Conservation (phyloP, 768 basidiomycete genomes). For the Suillus brevipes region DNA sequence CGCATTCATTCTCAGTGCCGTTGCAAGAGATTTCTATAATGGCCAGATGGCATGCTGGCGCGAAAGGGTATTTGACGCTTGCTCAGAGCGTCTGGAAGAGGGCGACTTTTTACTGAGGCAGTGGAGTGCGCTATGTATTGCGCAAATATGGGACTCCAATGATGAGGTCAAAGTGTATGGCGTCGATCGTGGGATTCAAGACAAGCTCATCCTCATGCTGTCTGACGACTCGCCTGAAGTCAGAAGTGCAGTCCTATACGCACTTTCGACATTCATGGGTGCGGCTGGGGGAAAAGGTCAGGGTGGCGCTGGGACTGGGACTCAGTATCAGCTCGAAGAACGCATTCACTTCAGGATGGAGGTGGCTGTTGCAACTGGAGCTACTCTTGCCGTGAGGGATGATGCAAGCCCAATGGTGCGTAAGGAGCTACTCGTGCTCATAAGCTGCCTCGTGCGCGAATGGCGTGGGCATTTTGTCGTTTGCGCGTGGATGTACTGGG, state of each 20-base stretch:
- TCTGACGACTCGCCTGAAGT: slow-evolving; percentile 92
- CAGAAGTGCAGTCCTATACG: slow-evolving; percentile 85
- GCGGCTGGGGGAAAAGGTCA: slow-evolving; percentile 77
- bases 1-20: slow-evolving; percentile 89
- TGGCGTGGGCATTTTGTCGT: slow-evolving; percentile 96
- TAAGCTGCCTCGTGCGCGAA: slow-evolving; percentile 92
- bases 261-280: slow-evolving; percentile 91
- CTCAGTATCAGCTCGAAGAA: slow-evolving; percentile 73
- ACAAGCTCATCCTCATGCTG: slow-evolving; percentile 75
- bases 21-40: slow-evolving; percentile 84
- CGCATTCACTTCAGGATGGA: slow-evolving; percentile 86
- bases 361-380: slow-evolving; percentile 87
- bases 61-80: slow-evolving; percentile 83
- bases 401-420: slow-evolving; percentile 97
- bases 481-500: slow-evolving; percentile 96
- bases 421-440: slow-evolving; percentile 88
- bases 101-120: slow-evolving; percentile 91
- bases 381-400: slow-evolving; percentile 84
- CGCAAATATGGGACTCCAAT: slow-evolving; percentile 90
- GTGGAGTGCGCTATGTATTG: slow-evolving; percentile 92
- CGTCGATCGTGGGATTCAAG: slow-evolving; percentile 76
- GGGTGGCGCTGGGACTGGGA: slow-evolving; percentile 86
- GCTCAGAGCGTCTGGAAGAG: slow-evolving; percentile 81
- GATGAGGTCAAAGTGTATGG: slow-evolving; percentile 89
- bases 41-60: slow-evolving; percentile 86